phyloP scores from a whole-genome alignment of 331 rosid genomes.

The Prunus yedoensis region DNA sequence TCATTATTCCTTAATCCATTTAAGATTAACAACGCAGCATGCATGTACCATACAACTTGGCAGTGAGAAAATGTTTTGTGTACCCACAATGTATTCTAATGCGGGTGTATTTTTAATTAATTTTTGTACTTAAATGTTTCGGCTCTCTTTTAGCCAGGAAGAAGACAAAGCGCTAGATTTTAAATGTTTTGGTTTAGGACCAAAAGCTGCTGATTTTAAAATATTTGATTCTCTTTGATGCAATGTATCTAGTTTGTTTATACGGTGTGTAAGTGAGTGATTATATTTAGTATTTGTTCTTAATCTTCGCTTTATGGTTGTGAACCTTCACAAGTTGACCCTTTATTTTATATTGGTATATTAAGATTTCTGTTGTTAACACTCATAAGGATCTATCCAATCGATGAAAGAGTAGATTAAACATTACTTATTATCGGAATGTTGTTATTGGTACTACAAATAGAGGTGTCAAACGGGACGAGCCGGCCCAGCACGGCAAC shows the following conservation, averaged over 20 bases:
- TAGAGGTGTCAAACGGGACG: too few relatives aligned
- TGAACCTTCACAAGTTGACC: too few relatives aligned
- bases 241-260: constrained; percentile 44
- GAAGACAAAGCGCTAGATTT: constrained; percentile 29
- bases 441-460: too few relatives aligned
- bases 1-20: constrained; percentile 18
- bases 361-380: too few relatives aligned
- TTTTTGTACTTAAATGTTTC: neutral
- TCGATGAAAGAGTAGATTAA: too few relatives aligned
- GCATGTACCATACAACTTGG: constrained; percentile 17
- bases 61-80: neutral
- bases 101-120: neutral
- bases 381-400: too few relatives aligned
- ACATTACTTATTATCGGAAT: too few relatives aligned
- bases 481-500: too few relatives aligned
- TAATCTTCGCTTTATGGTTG: too few relatives aligned
- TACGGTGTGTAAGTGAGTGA: constrained; percentile 45
- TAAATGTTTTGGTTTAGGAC: constrained; percentile 34
- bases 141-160: constrained; percentile 32
- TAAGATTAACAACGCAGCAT: neutral
- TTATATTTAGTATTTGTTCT: too few relatives aligned
- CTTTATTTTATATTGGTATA: too few relatives aligned
- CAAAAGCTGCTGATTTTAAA: constrained; percentile 32
- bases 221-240: constrained; percentile 22
- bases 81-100: constrained; percentile 12